Conservation (phyloP, 1,139 yeast species). For the Hyphopichia burtonii region DNA sequence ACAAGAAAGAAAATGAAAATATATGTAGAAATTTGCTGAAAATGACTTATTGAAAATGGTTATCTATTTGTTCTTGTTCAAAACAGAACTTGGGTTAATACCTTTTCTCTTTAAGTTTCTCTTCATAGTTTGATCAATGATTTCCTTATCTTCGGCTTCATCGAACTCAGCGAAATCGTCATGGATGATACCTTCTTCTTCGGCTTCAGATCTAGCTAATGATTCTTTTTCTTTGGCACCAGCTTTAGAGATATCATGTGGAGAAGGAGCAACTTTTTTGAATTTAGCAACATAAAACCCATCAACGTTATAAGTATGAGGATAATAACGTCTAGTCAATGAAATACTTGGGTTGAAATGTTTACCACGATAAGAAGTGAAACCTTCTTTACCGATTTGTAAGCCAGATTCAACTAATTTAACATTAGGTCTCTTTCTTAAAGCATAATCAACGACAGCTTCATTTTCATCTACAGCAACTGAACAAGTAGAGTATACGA, state of each 20-base stretch:
- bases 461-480: constrained; percentile 98
- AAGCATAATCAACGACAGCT: constrained; percentile 96
- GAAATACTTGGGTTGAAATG: constrained; percentile 75
- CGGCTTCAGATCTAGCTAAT: constrained; percentile 74
- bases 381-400: constrained; percentile 94
- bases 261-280: constrained; percentile 84
- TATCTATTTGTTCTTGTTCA: neutral
- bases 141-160: constrained; percentile 68
- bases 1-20: constrained; percentile 6
- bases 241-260: constrained; percentile 80
- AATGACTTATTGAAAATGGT: neutral
- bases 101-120: constrained; percentile 78
- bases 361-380: constrained; percentile 90
- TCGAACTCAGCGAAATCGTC: constrained; percentile 86
- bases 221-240: constrained; percentile 88
- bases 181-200: constrained; percentile 77
- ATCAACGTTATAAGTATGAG: constrained; percentile 97
- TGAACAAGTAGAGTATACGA: constrained; percentile 97
- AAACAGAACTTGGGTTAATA: constrained; percentile 55
- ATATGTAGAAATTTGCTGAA: neutral
- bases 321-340: constrained; percentile 92
- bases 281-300: constrained; percentile 98
- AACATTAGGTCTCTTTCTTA: constrained; percentile 94
- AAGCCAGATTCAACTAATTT: constrained; percentile 93
- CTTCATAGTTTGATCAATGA: constrained; percentile 74